phyloP scores from a whole-genome alignment of 257 asterid species.

The Penstemon eatonii region DNA sequence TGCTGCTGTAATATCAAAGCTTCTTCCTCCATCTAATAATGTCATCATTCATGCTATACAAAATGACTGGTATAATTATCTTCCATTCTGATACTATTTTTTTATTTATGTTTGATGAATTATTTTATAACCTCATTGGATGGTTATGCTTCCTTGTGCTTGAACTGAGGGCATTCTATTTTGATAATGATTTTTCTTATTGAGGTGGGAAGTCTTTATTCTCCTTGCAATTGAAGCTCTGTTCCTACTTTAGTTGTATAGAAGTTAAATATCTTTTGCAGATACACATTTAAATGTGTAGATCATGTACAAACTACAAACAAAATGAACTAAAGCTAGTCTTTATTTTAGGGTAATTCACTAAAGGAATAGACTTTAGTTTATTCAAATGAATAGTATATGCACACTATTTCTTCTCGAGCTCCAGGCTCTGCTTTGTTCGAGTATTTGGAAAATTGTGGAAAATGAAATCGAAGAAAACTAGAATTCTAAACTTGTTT shows the following conservation, averaged over 20 bases:
- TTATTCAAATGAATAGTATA: too few relatives aligned
- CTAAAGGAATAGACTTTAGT: too few relatives aligned
- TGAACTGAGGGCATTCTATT: not conserved
- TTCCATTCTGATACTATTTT: not conserved
- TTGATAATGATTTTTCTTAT: not conserved
- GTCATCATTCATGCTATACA: constrained; percentile 50
- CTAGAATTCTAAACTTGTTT: too few relatives aligned
- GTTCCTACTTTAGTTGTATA: too few relatives aligned
- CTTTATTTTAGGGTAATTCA: too few relatives aligned
- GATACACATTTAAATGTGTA: not conserved
- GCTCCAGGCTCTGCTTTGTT: too few relatives aligned
- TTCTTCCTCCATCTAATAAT: constrained; percentile 54
- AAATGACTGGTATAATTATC: constrained; percentile 50
- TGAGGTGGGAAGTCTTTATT: not conserved
- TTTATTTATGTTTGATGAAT: not conserved
- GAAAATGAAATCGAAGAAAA: too few relatives aligned
- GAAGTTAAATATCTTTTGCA: not conserved
- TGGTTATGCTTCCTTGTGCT: not conserved
- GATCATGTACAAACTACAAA: too few relatives aligned
- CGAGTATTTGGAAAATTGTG: too few relatives aligned
- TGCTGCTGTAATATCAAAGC: constrained; percentile 59
- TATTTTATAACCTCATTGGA: not conserved
- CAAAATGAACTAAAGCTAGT: too few relatives aligned
- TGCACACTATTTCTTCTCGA: too few relatives aligned
- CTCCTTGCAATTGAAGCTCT: not conserved